Base-by-base conservation (phyloP, 2,329 filamentous ascomycete genomes). In the Hypomyces rosellus region DNA sequence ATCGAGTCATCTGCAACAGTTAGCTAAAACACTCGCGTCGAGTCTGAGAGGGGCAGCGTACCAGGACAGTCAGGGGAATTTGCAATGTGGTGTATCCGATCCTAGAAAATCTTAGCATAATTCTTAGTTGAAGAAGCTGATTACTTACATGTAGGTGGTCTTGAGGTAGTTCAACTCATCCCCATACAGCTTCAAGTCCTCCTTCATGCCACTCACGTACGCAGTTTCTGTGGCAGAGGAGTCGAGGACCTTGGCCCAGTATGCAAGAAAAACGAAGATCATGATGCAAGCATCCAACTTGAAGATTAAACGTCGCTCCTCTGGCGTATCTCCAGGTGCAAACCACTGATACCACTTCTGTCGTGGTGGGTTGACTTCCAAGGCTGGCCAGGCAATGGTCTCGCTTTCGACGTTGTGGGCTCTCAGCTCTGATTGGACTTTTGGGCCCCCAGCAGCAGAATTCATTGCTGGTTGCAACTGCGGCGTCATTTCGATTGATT, bases 271-370 rank as follows among this genome's bases (percentile, higher is more conserved):
- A 0, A 76, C 76, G 56, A 80, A 81, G 0, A 77, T 75, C 0
- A 82, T 72, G 38, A 82, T 76, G 3, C 81, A 61, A 0, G 75
- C 61, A 52, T 82, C 78, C 12, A 82, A 69, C 57, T 82, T 82
- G 20, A 72, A 48, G 39, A 82, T 76, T 7, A 82, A 65, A 48
- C 66, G 55, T 3, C 55, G 48, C 36, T 57, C 57, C 48, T 56
- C 57, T 18, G 50, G 51, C 0, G 71, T 76, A 53, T 82, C 78
- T 8, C 71, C 64, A 15, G 70, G 65, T 3, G 74, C 62, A 58
- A 73, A 78, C 75, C 75, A 78, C 38, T 69, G 59, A 49, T 65
- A 69, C 68, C 68, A 70, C 45, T 64, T 64, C 34, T 59, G 57
- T 9, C 55, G 54, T 20, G 34, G 3, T 33, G 14, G 14, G 25